Evolutionary conservation across 768 basidiomycete species (phyloP).

Genomic region (Mycena alexandri): DNA sequence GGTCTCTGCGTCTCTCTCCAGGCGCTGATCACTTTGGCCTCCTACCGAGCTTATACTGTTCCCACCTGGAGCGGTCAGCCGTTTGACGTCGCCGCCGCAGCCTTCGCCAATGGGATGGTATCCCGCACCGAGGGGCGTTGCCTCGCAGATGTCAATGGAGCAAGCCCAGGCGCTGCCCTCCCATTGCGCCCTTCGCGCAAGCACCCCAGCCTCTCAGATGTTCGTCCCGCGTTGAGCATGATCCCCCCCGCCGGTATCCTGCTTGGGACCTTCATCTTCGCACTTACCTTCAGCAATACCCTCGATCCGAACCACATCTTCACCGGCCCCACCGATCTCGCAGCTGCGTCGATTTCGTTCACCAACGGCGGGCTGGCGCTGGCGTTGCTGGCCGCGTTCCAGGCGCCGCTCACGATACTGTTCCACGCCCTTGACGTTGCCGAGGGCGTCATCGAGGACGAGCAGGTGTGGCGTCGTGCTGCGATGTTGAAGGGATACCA

Average conservation of each 20-base stretch:
- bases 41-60: slow-evolving; percentile 8
- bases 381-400: slow-evolving; percentile 15
- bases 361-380: slow-evolving; percentile 3
- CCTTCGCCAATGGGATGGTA: slow-evolving; percentile 3
- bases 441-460: slow-evolving; percentile 6
- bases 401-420: slow-evolving; percentile 5
- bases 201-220: not conserved
- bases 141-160: not conserved
- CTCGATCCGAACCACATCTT: slow-evolving; percentile 12
- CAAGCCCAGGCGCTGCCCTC: slow-evolving; percentile 2
- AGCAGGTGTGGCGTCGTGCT: slow-evolving; percentile 3
- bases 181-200: not conserved
- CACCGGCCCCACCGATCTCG: not conserved
- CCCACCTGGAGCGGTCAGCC: slow-evolving; percentile 10
- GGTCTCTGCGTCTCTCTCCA: slow-evolving; percentile 9
- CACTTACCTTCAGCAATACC: slow-evolving; percentile 5
- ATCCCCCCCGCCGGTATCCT: slow-evolving; percentile 1
- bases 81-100: slow-evolving; percentile 13
- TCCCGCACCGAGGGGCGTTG: slow-evolving; percentile 11
- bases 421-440: slow-evolving; percentile 10
- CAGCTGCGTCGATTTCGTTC: slow-evolving; percentile 6
- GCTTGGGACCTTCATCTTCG: slow-evolving; percentile 8
- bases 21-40: slow-evolving; percentile 3
- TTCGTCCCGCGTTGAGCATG: slow-evolving; percentile 1
- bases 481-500: not conserved